phyloP scores from a whole-genome alignment of 1,284 basidiomycete genomes.

The Ceratobasidium sp. region DNA sequence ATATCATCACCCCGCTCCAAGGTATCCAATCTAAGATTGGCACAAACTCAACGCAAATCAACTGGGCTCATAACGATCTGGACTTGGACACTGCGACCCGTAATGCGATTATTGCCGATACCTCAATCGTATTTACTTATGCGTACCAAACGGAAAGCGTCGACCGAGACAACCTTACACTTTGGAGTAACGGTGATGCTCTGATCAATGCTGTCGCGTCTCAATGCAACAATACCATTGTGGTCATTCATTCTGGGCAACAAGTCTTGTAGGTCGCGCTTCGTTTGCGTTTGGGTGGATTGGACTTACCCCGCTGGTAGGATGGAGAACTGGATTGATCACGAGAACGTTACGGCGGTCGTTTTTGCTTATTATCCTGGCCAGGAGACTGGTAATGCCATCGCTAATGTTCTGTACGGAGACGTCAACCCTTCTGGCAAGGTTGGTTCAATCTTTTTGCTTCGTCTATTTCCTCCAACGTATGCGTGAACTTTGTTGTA shows the following conservation, averaged over 20 bases:
- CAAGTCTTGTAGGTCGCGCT: constrained; percentile 26
- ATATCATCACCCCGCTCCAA: constrained; percentile 72
- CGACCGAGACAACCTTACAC: constrained; percentile 73
- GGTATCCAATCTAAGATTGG: constrained; percentile 71
- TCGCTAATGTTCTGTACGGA: constrained; percentile 81
- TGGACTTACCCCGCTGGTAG: constrained; percentile 69
- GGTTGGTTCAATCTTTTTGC: background rate
- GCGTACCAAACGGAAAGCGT: constrained; percentile 82
- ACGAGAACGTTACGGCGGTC: constrained; percentile 79
- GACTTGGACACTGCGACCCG: constrained; percentile 50
- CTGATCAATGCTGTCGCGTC: constrained; percentile 66
- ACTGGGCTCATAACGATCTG: constrained; percentile 55
- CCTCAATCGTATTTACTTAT: constrained; percentile 80
- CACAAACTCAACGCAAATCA: constrained; percentile 67
- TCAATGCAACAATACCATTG: constrained; percentile 66
- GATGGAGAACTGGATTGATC: constrained; percentile 68
- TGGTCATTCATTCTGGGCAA: constrained; percentile 69
- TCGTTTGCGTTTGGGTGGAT: constrained; percentile 49
- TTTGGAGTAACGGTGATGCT: constrained; percentile 64
- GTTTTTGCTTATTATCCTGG: constrained; percentile 72
- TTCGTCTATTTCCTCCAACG: background rate
- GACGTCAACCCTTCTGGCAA: constrained; percentile 80
- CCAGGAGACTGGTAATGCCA: constrained; percentile 73
- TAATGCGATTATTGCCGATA: constrained; percentile 68
- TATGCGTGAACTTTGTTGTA: constrained; percentile 4